phyloP scores from a whole-genome alignment of 176 grass and related monocot genomes.

The Canna indica region DNA sequence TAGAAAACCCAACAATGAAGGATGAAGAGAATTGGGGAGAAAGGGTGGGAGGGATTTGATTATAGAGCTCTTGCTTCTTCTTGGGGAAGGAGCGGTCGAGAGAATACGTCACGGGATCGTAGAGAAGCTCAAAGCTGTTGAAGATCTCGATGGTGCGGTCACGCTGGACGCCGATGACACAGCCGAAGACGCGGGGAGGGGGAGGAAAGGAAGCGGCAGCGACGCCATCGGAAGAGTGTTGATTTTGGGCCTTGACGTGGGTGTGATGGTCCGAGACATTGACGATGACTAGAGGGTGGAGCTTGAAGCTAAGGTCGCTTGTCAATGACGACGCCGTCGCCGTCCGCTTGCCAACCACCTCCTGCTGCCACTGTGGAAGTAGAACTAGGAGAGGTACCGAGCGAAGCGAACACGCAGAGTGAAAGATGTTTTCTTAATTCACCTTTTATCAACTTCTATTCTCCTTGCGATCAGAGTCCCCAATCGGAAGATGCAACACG shows the following conservation, averaged over 20 bases:
- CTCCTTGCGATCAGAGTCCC: too few relatives aligned
- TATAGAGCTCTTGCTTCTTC: conserved; percentile 99
- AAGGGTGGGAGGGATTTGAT: not conserved
- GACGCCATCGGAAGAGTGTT: conserved; percentile 17
- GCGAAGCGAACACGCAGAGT: too few relatives aligned
- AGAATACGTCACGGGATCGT: conserved; percentile 55
- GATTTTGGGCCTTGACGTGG: conserved; percentile 63
- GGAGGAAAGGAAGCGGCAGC: not conserved
- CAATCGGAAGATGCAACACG: too few relatives aligned
- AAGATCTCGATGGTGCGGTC: conserved; percentile 91
- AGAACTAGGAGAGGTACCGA: too few relatives aligned
- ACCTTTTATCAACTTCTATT: too few relatives aligned
- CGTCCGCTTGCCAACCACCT: not conserved
- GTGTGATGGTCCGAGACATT: conserved; percentile 96
- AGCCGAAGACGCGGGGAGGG: conserved; percentile 55
- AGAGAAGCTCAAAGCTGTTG: conserved; percentile 94
- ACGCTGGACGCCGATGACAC: conserved; percentile 89
- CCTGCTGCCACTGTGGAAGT: too few relatives aligned
- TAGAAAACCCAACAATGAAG: not conserved
- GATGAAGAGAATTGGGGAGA: not conserved
- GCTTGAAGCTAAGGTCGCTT: conserved; percentile 86
- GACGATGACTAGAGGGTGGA: conserved; percentile 85
- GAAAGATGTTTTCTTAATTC: too few relatives aligned
- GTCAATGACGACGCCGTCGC: conserved; percentile 33
- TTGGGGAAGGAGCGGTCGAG: conserved; percentile 88